A percentile compares a stretch with the other conserved stretches of the same genome.
Conservation (phyloP, 768 basidiomycete genomes). For the Rhizopogon roseolus region DNA sequence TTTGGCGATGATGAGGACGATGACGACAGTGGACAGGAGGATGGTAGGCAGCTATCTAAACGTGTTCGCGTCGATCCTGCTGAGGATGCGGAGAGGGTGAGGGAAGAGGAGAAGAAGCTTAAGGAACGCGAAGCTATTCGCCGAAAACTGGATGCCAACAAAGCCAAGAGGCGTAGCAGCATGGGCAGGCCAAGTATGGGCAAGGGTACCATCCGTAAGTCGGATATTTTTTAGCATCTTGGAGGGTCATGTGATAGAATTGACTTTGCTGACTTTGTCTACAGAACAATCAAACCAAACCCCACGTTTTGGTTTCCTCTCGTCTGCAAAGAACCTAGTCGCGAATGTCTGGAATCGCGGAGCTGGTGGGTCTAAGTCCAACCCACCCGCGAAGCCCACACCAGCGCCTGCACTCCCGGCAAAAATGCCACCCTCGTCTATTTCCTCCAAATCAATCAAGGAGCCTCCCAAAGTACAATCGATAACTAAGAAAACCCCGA, state of each 20-base stretch:
- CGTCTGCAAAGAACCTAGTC: slow-evolving; percentile 65
- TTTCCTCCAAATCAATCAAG: slow-evolving; percentile 7
- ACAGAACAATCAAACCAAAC: slow-evolving; percentile 34
- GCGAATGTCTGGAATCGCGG: slow-evolving; percentile 70
- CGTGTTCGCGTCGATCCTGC: slow-evolving; percentile 35
- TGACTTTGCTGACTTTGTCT: slow-evolving; percentile 15
- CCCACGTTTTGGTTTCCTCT: slow-evolving; percentile 65
- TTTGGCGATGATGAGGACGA: slow-evolving; percentile 52
- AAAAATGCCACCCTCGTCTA: neutral
- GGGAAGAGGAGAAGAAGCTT: slow-evolving; percentile 29
- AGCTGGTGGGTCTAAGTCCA: slow-evolving; percentile 26
- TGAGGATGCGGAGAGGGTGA: slow-evolving; percentile 26
- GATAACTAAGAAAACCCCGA: slow-evolving; percentile 16
- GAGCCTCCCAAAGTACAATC: slow-evolving; percentile 3
- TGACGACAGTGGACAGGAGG: slow-evolving; percentile 34
- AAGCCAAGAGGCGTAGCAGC: slow-evolving; percentile 68
- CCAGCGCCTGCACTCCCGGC: slow-evolving; percentile 7
- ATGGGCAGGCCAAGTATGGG: slow-evolving; percentile 40
- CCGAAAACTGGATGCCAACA: slow-evolving; percentile 60
- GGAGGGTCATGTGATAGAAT: slow-evolving; percentile 15
- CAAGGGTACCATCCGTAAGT: slow-evolving; percentile 35
- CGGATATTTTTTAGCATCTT: slow-evolving; percentile 31
- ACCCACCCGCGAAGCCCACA: slow-evolving; percentile 21
- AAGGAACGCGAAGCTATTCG: slow-evolving; percentile 55
- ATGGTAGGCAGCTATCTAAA: slow-evolving; percentile 39